Conservation (phyloP, 805 yeast genomes). For the Lipomyces yamadae region DNA sequence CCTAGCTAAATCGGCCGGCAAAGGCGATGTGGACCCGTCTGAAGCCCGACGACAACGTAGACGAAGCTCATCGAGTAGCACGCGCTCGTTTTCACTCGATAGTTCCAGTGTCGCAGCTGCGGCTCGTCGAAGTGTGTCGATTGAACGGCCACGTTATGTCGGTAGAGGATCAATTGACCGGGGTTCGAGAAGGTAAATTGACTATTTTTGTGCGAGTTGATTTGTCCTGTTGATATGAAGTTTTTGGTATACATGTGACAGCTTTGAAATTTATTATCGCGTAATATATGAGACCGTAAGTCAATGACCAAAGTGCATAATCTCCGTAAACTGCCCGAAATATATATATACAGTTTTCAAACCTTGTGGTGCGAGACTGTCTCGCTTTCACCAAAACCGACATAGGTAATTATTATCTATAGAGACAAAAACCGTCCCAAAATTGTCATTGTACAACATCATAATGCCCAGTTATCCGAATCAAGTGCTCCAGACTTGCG, state of each 20-base stretch:
- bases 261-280: not conserved
- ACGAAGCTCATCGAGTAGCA: conserved; percentile 52
- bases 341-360: no score
- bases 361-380: no score
- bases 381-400: no score
- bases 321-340: no score
- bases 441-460: no score
- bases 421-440: no score
- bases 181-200: conserved; percentile 23
- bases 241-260: not conserved
- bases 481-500: not conserved
- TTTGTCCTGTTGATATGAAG: not conserved
- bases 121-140: conserved; percentile 33
- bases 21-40: conserved; percentile 71
- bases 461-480: not conserved
- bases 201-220: not conserved
- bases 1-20: conserved; percentile 76
- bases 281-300: not conserved
- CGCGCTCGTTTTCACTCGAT: conserved; percentile 34
- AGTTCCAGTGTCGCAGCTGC: conserved; percentile 13
- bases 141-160: conserved; percentile 25
- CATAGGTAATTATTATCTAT: no score
- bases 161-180: conserved; percentile 31
- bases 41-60: conserved; percentile 89
- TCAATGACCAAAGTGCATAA: no score